phyloP scores from a whole-genome alignment of 768 basidiomycete species.

The Pleurotus ostreatus region DNA sequence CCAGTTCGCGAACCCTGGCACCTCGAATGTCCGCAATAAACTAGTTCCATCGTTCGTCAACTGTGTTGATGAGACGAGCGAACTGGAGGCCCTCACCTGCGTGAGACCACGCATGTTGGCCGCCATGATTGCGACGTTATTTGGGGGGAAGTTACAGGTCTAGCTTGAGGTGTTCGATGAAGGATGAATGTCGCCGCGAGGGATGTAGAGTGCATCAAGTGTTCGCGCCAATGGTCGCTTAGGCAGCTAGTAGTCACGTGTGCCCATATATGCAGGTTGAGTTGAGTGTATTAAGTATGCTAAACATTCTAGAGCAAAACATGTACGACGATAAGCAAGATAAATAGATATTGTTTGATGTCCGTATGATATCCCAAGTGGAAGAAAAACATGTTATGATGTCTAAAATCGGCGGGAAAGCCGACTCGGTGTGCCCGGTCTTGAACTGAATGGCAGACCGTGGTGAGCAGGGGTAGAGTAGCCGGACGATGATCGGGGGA shows the following conservation, averaged over 20 bases:
- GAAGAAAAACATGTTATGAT: not conserved
- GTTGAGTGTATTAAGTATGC: too few relatives aligned
- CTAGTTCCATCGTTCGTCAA: conserved; percentile 34
- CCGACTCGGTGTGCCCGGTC: conserved; percentile 64
- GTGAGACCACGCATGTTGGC: conserved; percentile 89
- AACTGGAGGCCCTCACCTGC: conserved; percentile 52
- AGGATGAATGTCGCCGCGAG: too few relatives aligned
- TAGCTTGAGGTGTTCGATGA: too few relatives aligned
- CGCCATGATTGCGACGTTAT: conserved; percentile 54
- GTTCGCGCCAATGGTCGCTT: too few relatives aligned
- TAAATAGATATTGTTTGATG: too few relatives aligned
- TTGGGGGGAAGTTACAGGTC: not conserved
- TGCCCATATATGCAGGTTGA: too few relatives aligned
- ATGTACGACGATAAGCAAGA: too few relatives aligned
- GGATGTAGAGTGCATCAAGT: too few relatives aligned
- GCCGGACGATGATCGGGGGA: conserved; percentile 47
- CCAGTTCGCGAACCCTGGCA: conserved; percentile 91
- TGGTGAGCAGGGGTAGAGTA: conserved; percentile 51
- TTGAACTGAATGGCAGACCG: conserved; percentile 44
- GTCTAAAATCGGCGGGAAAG: conserved; percentile 34
- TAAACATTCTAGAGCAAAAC: too few relatives aligned
- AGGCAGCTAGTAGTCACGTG: too few relatives aligned
- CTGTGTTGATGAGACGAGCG: not conserved
- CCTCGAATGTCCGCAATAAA: conserved; percentile 99
- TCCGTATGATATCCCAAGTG: too few relatives aligned